Conservation (phyloP, 2,329 filamentous ascomycete species). For the Trichothecium sympodiale region DNA sequence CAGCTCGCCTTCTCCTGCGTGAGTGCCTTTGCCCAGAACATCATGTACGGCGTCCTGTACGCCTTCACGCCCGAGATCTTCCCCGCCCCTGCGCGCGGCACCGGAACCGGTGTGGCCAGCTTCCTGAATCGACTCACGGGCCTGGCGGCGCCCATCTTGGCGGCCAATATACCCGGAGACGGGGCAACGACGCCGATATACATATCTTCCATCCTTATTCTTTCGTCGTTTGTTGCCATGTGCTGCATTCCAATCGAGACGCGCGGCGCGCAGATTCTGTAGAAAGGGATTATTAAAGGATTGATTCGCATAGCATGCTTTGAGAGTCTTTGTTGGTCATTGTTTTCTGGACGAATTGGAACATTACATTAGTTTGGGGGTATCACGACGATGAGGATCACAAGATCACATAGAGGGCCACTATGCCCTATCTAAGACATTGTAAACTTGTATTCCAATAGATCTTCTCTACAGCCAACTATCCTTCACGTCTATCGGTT, state of each 20-base stretch:
- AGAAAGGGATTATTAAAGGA: slow-evolving; percentile 3
- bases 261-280: slow-evolving; percentile 46
- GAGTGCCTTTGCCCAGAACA: slow-evolving; percentile 62
- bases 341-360: too few relatives aligned
- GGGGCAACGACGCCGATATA: slow-evolving; percentile 47
- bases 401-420: too few relatives aligned
- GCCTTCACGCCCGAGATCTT: slow-evolving; percentile 71
- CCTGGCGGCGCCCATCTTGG: slow-evolving; percentile 57
- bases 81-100: slow-evolving; percentile 59
- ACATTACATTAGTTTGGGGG: too few relatives aligned
- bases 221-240: slow-evolving; percentile 49
- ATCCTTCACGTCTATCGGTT: slow-evolving; percentile 31
- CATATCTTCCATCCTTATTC: slow-evolving; percentile 43
- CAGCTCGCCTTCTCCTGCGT: slow-evolving; percentile 58
- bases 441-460: too few relatives aligned
- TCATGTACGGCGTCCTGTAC: slow-evolving; percentile 69
- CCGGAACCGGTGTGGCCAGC: slow-evolving; percentile 60
- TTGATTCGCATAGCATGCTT: background rate
- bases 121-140: slow-evolving; percentile 60
- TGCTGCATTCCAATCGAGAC: slow-evolving; percentile 53
- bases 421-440: too few relatives aligned
- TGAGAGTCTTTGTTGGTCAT: too few relatives aligned
- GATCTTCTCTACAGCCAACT: background rate
- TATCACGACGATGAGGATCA: too few relatives aligned
- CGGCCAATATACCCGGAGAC: slow-evolving; percentile 47